Evolutionary conservation across 73 alveolate genomes (phyloP), one percentile per base, ranked within the genome.

Genomic region (Paraurostyla sp.): DNA sequence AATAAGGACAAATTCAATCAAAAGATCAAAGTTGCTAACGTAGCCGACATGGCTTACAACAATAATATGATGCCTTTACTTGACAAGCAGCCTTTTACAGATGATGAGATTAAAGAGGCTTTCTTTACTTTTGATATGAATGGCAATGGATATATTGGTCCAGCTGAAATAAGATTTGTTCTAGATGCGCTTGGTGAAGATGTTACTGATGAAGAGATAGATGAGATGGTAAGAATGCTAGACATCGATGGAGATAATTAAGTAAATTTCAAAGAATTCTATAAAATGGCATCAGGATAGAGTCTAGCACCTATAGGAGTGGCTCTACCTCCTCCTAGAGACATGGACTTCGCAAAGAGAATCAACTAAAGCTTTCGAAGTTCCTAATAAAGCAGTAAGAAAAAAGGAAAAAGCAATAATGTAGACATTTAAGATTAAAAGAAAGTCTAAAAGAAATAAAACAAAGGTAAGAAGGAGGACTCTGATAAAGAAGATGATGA

Each of bases 191-290:
- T 97, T 56, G 98, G 97, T 41, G 99, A 97, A 80, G 91, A 95
- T 76, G 97, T 90, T 0, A 93, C 97, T 63, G 99, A 97, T 41
- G 99, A 97, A 85, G 99, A 97, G 82, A 83, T 95, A 4, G 97
- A 95, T 68, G 99, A 97, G 89, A 97, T 97, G 97, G 93, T 97
- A 9, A 80, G 97, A 43, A 95, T 93, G 98, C 95, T 93, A 0
- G 99, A 97, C 68, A 89, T 92, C 29, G 97, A 93, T 57, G 97
- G 98, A 35, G 93, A 96, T 71, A 98, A 98, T 6, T 93, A 89
- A 87, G 98, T 97, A 41, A 88, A 90, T 81, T 97, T 85, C 78
- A 93, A 93, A 57, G 98, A 97, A 81, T 95, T 97, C 88, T 96
- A 86, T 48, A 87, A 82, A 51, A 92, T 94, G 97, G 97, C 98